Percentiles rank a stretch among this genome's conserved stretches.
Evolutionary conservation across 2,329 filamentous ascomycete genomes (phyloP).

Genomic region (Xylaria digitata): DNA sequence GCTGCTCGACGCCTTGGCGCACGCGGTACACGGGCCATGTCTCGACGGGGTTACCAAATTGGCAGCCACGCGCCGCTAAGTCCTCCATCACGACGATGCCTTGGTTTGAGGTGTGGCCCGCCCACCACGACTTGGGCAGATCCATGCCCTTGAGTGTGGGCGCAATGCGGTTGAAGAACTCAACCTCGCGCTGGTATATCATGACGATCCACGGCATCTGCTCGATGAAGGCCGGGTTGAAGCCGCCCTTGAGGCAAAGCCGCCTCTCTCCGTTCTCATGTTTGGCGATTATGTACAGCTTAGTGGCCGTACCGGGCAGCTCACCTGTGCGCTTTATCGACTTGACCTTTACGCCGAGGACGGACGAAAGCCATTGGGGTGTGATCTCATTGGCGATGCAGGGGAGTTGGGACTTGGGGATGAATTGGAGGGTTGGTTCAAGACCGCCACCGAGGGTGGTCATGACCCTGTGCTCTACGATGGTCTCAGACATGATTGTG

Average conservation of each 20-base stretch:
- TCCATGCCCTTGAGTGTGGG: constrained; percentile 41
- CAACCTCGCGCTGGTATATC: constrained; percentile 46
- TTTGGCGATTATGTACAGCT: constrained; percentile 41
- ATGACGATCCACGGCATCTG: constrained; percentile 43
- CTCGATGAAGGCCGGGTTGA: constrained; percentile 45
- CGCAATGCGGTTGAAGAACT: constrained; percentile 46
- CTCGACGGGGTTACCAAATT: constrained; percentile 41
- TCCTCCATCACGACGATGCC: constrained; percentile 48
- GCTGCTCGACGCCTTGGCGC: constrained; percentile 49
- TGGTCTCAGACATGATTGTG: constrained; percentile 26
- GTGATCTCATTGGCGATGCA: constrained; percentile 41
- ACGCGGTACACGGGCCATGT: constrained; percentile 43
- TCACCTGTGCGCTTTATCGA: constrained; percentile 38
- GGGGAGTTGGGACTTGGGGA: constrained; percentile 32
- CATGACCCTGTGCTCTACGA: constrained; percentile 25
- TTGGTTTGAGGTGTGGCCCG: constrained; percentile 41
- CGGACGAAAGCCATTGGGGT: constrained; percentile 41
- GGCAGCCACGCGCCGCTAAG: constrained; percentile 40
- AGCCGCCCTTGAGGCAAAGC: constrained; percentile 47
- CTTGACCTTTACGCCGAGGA: constrained; percentile 39
- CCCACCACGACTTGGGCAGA: constrained; percentile 44
- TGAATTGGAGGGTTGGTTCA: constrained; percentile 12
- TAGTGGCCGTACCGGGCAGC: constrained; percentile 43
- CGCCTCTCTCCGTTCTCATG: constrained; percentile 36
- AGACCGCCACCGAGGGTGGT: constrained; percentile 15